Conservation (phyloP, 2,329 filamentous ascomycete genomes). For the Lasiodiplodia gonubiensis region DNA sequence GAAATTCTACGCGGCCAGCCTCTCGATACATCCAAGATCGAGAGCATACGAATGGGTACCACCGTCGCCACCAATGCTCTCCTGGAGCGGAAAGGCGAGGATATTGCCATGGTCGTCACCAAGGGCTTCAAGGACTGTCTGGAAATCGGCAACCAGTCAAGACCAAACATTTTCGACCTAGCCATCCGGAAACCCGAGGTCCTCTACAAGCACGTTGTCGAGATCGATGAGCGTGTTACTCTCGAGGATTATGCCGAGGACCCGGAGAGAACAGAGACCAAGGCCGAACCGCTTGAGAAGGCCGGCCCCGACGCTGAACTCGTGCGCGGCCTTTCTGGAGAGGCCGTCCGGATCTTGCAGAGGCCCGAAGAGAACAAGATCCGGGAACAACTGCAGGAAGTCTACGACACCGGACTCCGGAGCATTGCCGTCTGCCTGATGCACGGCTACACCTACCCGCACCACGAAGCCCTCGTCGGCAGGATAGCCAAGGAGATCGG, state of each 20-base stretch:
- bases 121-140: constrained; percentile 88
- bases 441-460: constrained; percentile 90
- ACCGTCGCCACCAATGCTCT: constrained; percentile 93
- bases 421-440: constrained; percentile 90
- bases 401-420: constrained; percentile 73
- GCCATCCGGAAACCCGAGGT: constrained; percentile 87
- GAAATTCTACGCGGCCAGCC: constrained; percentile 81
- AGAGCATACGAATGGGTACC: constrained; percentile 94
- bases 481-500: constrained; percentile 79
- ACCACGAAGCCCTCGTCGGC: constrained; percentile 81
- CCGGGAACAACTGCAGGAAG: constrained; percentile 64
- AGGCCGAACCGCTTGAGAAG: constrained; percentile 58
- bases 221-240: constrained; percentile 89
- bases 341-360: constrained; percentile 73
- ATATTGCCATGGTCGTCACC: constrained; percentile 85
- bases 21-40: constrained; percentile 81
- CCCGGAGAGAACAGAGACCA: constrained; percentile 67
- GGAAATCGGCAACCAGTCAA: constrained; percentile 86
- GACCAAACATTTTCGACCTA: constrained; percentile 89
- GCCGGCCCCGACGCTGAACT: constrained; percentile 58
- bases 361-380: constrained; percentile 65
- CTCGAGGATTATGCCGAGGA: constrained; percentile 92
- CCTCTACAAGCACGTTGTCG: constrained; percentile 82
- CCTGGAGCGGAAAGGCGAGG: constrained; percentile 87
- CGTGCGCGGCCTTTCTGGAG: constrained; percentile 74